Conservation (phyloP, 164 flowering plant genomes). For the Tetracentron sinense region DNA sequence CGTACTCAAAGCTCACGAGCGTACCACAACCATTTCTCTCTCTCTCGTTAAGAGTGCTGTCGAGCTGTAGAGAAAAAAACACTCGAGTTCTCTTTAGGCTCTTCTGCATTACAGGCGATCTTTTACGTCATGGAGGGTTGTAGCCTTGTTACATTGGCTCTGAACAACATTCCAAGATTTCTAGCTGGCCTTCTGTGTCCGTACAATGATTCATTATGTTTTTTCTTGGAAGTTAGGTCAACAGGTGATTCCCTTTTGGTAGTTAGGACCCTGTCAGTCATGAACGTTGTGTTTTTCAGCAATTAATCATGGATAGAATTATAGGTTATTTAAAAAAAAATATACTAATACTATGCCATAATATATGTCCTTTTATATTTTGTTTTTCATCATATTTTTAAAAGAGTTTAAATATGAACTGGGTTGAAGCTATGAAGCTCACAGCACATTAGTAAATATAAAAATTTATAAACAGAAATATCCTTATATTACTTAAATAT, state of each 20-base stretch:
- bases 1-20: conserved; percentile 5
- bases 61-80: background rate
- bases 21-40: background rate
- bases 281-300: too few relatives aligned
- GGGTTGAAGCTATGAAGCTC: too few relatives aligned
- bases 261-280: too few relatives aligned
- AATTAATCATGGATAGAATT: too few relatives aligned
- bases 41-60: background rate
- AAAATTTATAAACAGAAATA: too few relatives aligned
- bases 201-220: conserved; percentile 8
- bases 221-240: background rate
- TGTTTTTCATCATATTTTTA: too few relatives aligned
- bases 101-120: conserved; percentile 3
- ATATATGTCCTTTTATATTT: too few relatives aligned
- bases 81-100: conserved; percentile 1
- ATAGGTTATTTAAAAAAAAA: too few relatives aligned
- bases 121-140: conserved; percentile 4
- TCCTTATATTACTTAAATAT: too few relatives aligned
- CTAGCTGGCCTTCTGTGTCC: conserved; percentile 12
- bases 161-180: conserved; percentile 16
- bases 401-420: too few relatives aligned
- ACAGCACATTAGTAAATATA: too few relatives aligned
- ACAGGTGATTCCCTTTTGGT: background rate
- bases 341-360: too few relatives aligned
- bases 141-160: background rate